Percentiles rank a stretch among this genome's conserved stretches.
phyloP scores from a whole-genome alignment of 352 stramenopile species.

The Phytophthora podocarpi region DNA sequence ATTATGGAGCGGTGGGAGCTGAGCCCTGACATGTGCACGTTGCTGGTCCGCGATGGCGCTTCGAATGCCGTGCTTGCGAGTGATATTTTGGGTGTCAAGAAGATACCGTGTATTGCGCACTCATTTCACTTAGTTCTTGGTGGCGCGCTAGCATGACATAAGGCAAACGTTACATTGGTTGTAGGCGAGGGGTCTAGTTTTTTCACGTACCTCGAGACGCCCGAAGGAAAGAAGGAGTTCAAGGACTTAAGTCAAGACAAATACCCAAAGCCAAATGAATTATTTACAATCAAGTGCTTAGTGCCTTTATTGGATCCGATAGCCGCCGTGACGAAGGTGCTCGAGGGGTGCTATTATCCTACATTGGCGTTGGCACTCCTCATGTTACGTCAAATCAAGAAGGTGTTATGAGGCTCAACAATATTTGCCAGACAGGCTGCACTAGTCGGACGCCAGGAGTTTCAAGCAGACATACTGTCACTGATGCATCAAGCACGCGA shows the following conservation, averaged over 20 bases:
- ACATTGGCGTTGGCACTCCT: constrained; percentile 4
- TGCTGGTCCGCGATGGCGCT: background rate
- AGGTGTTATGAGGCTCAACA: background rate
- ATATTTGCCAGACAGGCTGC: constrained; percentile 1
- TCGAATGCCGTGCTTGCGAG: background rate
- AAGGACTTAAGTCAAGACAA: background rate
- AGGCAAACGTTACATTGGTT: background rate
- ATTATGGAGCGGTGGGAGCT: background rate
- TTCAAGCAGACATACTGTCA: background rate
- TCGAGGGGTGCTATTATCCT: constrained; percentile 2
- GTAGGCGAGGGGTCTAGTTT: background rate
- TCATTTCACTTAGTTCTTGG: background rate
- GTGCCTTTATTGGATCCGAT: constrained; percentile 4
- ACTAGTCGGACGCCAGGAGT: background rate
- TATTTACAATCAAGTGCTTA: constrained; percentile 8
- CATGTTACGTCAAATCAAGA: background rate
- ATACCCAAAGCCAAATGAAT: constrained; percentile 2
- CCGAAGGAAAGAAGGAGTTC: constrained; percentile 3
- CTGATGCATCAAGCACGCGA: background rate
- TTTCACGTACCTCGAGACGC: background rate
- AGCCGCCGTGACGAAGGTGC: background rate
- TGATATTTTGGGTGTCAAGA: background rate
- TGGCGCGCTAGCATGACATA: background rate
- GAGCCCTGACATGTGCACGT: background rate
- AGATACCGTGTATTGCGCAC: background rate